Conservation (phyloP, 352 stramenopile genomes). For the Globisporangium solare region DNA sequence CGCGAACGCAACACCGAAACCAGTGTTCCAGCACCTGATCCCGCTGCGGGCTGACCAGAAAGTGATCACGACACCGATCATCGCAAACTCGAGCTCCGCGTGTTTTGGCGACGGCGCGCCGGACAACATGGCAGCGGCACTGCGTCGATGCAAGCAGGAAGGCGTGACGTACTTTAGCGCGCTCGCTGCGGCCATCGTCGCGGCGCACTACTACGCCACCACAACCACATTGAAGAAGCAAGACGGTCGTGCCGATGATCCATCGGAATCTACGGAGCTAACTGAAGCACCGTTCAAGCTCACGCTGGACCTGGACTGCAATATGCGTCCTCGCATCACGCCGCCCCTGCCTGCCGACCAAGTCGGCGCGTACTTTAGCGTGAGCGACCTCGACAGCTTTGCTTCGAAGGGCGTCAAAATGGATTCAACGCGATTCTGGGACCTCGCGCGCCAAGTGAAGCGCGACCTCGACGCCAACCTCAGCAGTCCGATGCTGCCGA, state of each 20-base stretch:
- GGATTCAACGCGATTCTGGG: not conserved
- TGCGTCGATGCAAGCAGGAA: conserved; percentile 6
- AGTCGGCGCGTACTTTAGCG: conserved; percentile 1
- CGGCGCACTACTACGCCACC: not conserved
- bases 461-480: conserved; percentile 1
- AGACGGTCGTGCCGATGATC: too few species aligned
- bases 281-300: too few species aligned
- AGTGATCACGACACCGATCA: not conserved
- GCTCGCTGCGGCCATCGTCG: not conserved
- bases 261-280: too few species aligned
- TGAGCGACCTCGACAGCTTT: not conserved
- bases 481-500: not conserved
- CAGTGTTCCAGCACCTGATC: conserved; percentile 1
- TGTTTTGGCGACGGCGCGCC: conserved; percentile 4
- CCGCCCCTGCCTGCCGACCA: too few species aligned
- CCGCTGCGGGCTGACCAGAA: not conserved
- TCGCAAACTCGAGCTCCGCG: conserved; percentile 3
- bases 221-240: too few species aligned
- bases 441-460: not conserved
- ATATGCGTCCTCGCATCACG: conserved; percentile 2
- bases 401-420: conserved; percentile 1
- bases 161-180: conserved; percentile 5
- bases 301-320: not conserved
- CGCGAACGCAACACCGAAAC: conserved; percentile 10
- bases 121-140: conserved; percentile 4